Percentiles rank a stretch among this genome's conserved stretches.
Conservation (phyloP, 148 eudicot species). For the Nyssa sinensis region DNA sequence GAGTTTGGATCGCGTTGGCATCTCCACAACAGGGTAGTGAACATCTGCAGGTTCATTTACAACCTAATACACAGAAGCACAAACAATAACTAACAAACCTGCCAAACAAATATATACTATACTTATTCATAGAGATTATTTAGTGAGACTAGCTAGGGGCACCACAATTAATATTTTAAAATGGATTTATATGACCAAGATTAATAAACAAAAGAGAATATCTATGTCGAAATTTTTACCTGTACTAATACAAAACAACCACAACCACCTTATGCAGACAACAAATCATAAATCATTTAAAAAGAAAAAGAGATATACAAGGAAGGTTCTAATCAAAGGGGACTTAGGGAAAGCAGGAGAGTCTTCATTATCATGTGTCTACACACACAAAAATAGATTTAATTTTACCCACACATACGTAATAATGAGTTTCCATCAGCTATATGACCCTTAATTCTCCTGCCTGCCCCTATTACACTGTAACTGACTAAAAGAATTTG, state of each 20-base stretch:
- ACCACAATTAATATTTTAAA: neutral
- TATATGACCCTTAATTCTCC: neutral
- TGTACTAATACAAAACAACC: neutral
- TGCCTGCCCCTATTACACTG: neutral
- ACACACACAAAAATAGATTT: neutral
- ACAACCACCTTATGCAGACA: neutral
- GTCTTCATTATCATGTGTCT: neutral
- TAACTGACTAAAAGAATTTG: neutral
- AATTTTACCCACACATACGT: neutral
- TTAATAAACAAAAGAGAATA: neutral
- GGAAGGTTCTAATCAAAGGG: neutral
- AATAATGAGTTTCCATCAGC: neutral
- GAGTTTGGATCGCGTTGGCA: conserved; percentile 56
- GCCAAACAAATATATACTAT: conserved; percentile 2
- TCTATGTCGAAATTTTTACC: neutral
- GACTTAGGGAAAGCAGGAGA: neutral
- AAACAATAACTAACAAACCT: neutral
- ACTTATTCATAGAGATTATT: neutral
- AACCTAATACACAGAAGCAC: conserved; percentile 33
- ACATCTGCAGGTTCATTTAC: conserved; percentile 59
- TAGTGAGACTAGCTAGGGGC: neutral
- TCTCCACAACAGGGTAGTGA: conserved; percentile 66
- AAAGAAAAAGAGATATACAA: neutral
- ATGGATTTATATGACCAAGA: neutral
- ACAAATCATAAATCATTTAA: neutral